Evolutionary conservation across 2,329 filamentous ascomycete genomes (phyloP).

Genomic region (Trichoderma koningii): DNA sequence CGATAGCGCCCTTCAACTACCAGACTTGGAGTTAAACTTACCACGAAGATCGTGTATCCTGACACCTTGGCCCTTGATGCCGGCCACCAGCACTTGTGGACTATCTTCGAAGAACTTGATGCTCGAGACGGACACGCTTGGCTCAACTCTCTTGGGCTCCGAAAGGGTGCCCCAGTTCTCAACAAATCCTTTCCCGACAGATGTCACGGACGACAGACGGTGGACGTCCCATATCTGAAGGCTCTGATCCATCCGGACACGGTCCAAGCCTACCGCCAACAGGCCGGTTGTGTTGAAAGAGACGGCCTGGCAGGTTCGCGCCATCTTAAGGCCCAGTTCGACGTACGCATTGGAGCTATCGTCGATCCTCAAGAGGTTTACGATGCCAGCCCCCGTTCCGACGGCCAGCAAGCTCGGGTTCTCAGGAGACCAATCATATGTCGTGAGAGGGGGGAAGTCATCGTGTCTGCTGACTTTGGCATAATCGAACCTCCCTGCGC

Average conservation of each 20-base stretch:
- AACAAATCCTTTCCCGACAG: slow-evolving; percentile 53
- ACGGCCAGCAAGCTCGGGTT: slow-evolving; percentile 70
- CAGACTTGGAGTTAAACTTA: slow-evolving; percentile 39
- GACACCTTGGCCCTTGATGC: slow-evolving; percentile 73
- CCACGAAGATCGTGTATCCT: slow-evolving; percentile 78
- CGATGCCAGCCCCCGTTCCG: slow-evolving; percentile 73
- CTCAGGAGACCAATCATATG: slow-evolving; percentile 67
- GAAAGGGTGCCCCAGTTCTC: slow-evolving; percentile 51
- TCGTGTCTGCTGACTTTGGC: slow-evolving; percentile 60
- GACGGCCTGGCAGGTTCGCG: slow-evolving; percentile 77
- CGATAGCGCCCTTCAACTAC: not conserved
- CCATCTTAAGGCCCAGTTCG: slow-evolving; percentile 71
- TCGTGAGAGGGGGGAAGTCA: slow-evolving; percentile 64
- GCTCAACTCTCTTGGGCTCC: slow-evolving; percentile 61
- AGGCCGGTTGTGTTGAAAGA: slow-evolving; percentile 73
- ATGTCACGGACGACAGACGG: slow-evolving; percentile 55
- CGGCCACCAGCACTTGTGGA: slow-evolving; percentile 73
- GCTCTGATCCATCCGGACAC: slow-evolving; percentile 78
- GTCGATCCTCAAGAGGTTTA: slow-evolving; percentile 72
- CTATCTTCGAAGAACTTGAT: slow-evolving; percentile 80
- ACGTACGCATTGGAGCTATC: slow-evolving; percentile 66
- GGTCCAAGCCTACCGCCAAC: slow-evolving; percentile 76
- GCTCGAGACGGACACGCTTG: slow-evolving; percentile 75
- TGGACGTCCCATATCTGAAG: slow-evolving; percentile 82
- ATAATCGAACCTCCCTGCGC: slow-evolving; percentile 59